Conservation (phyloP, 352 stramenopile genomes). For the Phytophthora europaea region DNA sequence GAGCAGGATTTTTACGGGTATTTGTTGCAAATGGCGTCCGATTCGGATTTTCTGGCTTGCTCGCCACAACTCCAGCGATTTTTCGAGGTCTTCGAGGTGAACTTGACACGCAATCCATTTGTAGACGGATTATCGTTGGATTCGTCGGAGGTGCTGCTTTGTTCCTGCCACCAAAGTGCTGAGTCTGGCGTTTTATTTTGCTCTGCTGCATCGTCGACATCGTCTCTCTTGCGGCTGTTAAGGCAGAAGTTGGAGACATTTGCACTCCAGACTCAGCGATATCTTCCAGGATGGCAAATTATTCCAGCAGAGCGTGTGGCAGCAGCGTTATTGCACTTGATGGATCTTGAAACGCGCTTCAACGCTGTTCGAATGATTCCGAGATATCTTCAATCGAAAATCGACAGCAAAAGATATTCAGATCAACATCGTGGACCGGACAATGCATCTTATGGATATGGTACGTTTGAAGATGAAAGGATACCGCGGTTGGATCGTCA, state of each 20-base stretch:
- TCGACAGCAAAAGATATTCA: slow-evolving; percentile 9
- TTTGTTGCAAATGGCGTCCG: slow-evolving; percentile 55
- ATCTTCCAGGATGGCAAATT: slow-evolving; percentile 62
- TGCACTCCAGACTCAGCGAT: slow-evolving; percentile 46
- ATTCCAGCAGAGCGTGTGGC: slow-evolving; percentile 66
- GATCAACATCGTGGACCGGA: neutral
- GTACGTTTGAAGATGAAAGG: slow-evolving; percentile 28
- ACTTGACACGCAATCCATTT: slow-evolving; percentile 66
- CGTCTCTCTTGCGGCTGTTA: slow-evolving; percentile 66
- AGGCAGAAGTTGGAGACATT: slow-evolving; percentile 68
- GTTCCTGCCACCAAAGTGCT: slow-evolving; percentile 58
- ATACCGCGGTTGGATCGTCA: slow-evolving; percentile 17
- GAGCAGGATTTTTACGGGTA: slow-evolving; percentile 58
- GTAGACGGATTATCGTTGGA: slow-evolving; percentile 73
- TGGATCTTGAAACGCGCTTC: slow-evolving; percentile 61
- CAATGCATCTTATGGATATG: slow-evolving; percentile 9
- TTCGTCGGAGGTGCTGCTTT: slow-evolving; percentile 76
- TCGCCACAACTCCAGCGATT: slow-evolving; percentile 46
- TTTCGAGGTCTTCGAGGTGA: slow-evolving; percentile 59
- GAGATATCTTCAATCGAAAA: slow-evolving; percentile 54
- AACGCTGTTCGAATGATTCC: slow-evolving; percentile 69
- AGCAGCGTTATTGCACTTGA: slow-evolving; percentile 58
- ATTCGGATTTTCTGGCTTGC: slow-evolving; percentile 57
- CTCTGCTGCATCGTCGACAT: slow-evolving; percentile 40
- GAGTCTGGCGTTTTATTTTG: slow-evolving; percentile 35